Evolutionary conservation across 1,284 basidiomycete genomes (phyloP).

Genomic region (Puccinia hordei): DNA sequence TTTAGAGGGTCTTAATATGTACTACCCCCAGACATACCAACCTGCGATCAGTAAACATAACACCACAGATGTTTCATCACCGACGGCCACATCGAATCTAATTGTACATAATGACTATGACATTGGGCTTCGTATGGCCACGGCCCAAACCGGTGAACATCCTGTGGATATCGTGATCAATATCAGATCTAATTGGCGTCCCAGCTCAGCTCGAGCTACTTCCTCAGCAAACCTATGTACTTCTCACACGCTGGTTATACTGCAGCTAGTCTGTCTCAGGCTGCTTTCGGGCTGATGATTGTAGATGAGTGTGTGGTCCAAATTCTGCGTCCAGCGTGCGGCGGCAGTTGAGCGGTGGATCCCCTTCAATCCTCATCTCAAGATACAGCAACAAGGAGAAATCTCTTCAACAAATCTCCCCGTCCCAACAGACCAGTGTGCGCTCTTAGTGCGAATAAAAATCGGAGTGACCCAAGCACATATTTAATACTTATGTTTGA

Average conservation of each 20-base stretch:
- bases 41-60: too few relatives aligned
- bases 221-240: not conserved
- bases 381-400: slow-evolving; percentile 31
- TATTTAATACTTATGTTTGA: slow-evolving; percentile 29
- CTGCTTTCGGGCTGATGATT: slow-evolving; percentile 18
- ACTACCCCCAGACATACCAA: too few relatives aligned
- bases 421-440: slow-evolving; percentile 18
- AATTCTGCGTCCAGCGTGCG: slow-evolving; percentile 28
- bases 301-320: slow-evolving; percentile 28
- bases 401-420: slow-evolving; percentile 34
- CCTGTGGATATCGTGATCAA: slow-evolving; percentile 7
- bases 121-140: slow-evolving; percentile 1
- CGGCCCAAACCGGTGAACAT: slow-evolving; percentile 14
- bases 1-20: too few relatives aligned
- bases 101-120: not conserved
- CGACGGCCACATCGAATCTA: not conserved
- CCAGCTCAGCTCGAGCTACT: slow-evolving; percentile 12
- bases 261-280: slow-evolving; percentile 11
- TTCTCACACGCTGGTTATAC: slow-evolving; percentile 5
- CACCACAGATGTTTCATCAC: too few relatives aligned
- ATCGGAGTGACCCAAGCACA: slow-evolving; percentile 31
- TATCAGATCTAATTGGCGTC: slow-evolving; percentile 12
- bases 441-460: slow-evolving; percentile 33
- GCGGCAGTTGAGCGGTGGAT: slow-evolving; percentile 26
- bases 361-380: slow-evolving; percentile 39